phyloP scores from a whole-genome alignment of 2,329 filamentous ascomycete species.

The Aspergillus sp. region DNA sequence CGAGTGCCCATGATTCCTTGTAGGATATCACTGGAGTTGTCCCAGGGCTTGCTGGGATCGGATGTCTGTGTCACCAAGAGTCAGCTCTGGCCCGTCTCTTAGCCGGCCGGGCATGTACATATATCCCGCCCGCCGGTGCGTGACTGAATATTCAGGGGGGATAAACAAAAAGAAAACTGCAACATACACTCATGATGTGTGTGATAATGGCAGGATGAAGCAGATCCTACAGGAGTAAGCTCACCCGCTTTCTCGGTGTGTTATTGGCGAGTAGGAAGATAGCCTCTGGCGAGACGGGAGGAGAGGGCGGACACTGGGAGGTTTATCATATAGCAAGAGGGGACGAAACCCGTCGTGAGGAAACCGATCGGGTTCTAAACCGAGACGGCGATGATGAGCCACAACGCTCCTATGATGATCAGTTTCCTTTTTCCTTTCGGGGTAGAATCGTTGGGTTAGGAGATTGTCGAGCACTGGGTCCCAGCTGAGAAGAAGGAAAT shows the following conservation, averaged over 20 bases:
- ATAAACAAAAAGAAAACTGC: background rate
- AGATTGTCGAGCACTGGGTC: background rate
- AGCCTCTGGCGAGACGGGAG: background rate
- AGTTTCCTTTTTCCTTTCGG: background rate
- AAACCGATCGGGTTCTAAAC: background rate
- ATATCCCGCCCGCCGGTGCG: background rate
- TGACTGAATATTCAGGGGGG: background rate
- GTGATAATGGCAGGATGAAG: background rate
- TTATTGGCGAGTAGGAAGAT: background rate
- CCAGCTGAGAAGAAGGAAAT: background rate
- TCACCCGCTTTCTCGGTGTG: background rate
- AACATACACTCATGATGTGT: conserved; percentile 22
- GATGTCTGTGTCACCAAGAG: conserved; percentile 14
- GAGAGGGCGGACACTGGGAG: background rate
- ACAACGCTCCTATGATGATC: background rate
- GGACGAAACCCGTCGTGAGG: background rate
- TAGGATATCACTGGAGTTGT: conserved; percentile 31
- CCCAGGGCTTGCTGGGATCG: conserved; percentile 22
- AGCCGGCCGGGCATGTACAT: background rate
- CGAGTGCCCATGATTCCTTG: conserved; percentile 33
- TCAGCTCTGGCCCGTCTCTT: background rate
- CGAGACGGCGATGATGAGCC: background rate
- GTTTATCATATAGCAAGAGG: background rate
- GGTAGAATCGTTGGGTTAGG: background rate
- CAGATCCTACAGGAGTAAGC: background rate